These are phyloP conservation scores for Samsoniella hepiali DNA, from an alignment of 2,329 filamentous ascomycete genomes.

Conservation along the genomic window DNA sequence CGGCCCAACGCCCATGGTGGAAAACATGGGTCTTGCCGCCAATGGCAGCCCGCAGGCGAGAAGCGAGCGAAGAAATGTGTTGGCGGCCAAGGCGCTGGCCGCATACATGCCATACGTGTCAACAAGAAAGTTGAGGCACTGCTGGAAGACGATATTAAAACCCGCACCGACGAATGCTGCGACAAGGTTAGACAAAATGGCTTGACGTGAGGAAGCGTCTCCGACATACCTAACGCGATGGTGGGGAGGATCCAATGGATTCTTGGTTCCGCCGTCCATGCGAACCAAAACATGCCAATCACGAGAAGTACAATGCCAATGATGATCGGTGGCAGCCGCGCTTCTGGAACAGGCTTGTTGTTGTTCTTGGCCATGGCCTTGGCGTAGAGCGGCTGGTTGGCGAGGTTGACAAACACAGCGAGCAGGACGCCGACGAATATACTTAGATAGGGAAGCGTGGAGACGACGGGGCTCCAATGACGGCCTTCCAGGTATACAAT, in stretches of 20 bases:
- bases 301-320: constrained; percentile 51
- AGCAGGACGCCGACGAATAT: constrained; percentile 46
- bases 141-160: constrained; percentile 48
- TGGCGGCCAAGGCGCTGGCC: constrained; percentile 62
- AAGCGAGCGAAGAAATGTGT: constrained; percentile 52
- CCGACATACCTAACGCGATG: neutral
- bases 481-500: constrained; percentile 51
- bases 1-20: constrained; percentile 57
- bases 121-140: constrained; percentile 52
- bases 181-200: constrained; percentile 42
- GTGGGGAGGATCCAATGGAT: constrained; percentile 22
- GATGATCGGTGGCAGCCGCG: constrained; percentile 59
- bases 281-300: constrained; percentile 59
- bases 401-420: constrained; percentile 40
- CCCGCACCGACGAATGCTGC: constrained; percentile 34
- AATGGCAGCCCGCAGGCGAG: constrained; percentile 56
- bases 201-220: constrained; percentile 25
- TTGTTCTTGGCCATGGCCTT: constrained; percentile 40
- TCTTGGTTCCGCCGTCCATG: constrained; percentile 54
- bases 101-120: constrained; percentile 56
- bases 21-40: constrained; percentile 58
- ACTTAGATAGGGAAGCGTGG: constrained; percentile 49
- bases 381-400: constrained; percentile 38
- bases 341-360: constrained; percentile 39
- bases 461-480: constrained; percentile 52